phyloP scores from a whole-genome alignment of 306 rosid genomes.

The Gastrolobium bilobum region DNA sequence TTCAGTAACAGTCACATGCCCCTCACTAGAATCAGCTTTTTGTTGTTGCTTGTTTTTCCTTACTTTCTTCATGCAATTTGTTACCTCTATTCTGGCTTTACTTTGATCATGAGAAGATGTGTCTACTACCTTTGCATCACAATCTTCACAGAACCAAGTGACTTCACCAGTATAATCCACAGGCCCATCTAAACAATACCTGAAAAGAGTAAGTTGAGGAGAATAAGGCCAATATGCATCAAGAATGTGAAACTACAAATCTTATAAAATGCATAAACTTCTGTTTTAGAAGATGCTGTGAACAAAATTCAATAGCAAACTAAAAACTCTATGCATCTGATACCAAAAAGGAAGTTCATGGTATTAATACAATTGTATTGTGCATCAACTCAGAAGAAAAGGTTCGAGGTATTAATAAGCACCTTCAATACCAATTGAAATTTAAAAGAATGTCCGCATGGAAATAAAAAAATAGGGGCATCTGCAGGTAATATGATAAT shows the following conservation, averaged over 20 bases:
- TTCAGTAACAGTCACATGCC: too few relatives aligned
- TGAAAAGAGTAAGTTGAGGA: constrained; percentile 41
- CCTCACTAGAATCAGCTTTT: too few relatives aligned
- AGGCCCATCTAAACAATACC: constrained; percentile 71
- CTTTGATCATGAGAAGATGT: constrained; percentile 29
- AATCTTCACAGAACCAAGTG: constrained; percentile 77
- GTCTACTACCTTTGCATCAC: constrained; percentile 40
- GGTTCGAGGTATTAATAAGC: background rate
- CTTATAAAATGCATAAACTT: background rate
- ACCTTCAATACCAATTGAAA: background rate
- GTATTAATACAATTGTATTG: constrained; percentile 21
- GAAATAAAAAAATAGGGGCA: constrained; percentile 2
- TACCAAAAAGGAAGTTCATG: background rate
- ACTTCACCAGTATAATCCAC: constrained; percentile 44
- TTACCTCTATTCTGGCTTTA: constrained; percentile 19
- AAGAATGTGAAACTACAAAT: constrained; percentile 21
- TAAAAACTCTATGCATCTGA: constrained; percentile 24
- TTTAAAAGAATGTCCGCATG: background rate
- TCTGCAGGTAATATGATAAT: background rate
- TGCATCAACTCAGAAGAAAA: background rate
- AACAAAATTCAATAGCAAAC: background rate
- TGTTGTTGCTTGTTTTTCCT: background rate
- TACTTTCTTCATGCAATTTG: background rate
- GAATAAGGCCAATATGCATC: constrained; percentile 20
- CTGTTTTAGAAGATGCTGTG: background rate